Conservation (phyloP, 768 basidiomycete genomes). For the Calocybe gangraenosa region DNA sequence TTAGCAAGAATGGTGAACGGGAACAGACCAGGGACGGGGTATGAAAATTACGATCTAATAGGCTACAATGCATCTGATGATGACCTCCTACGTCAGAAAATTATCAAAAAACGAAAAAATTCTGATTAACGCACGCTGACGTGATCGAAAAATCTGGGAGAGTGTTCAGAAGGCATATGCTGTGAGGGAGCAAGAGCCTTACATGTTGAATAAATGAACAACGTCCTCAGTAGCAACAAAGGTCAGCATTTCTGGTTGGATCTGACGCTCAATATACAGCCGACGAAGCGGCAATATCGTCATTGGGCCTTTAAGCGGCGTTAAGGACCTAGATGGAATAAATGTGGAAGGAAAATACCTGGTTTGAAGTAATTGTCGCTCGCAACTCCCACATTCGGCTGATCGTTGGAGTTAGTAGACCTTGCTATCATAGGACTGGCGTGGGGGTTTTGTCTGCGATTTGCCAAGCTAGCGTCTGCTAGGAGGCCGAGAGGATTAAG, state of each 20-base stretch:
- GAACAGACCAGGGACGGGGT: slow-evolving; percentile 93
- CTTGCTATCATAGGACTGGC: slow-evolving; percentile 37
- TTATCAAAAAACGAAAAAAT: neutral
- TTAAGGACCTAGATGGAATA: slow-evolving; percentile 2
- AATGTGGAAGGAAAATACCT: slow-evolving; percentile 40
- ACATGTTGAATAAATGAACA: slow-evolving; percentile 88
- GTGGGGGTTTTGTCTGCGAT: slow-evolving; percentile 51
- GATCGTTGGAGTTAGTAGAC: slow-evolving; percentile 29
- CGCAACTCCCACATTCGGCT: slow-evolving; percentile 69
- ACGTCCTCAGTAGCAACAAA: slow-evolving; percentile 89
- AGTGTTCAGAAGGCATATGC: slow-evolving; percentile 2
- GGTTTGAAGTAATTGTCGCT: slow-evolving; percentile 91
- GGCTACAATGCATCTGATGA: slow-evolving; percentile 66
- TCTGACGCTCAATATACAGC: slow-evolving; percentile 81
- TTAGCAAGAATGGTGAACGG: slow-evolving; percentile 91
- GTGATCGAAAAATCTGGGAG: slow-evolving; percentile 67
- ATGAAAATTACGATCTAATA: slow-evolving; percentile 87
- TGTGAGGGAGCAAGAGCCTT: slow-evolving; percentile 25
- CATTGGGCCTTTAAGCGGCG: slow-evolving; percentile 66
- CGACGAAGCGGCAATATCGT: slow-evolving; percentile 80
- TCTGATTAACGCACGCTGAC: slow-evolving; percentile 52
- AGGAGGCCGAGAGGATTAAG: slow-evolving; percentile 91
- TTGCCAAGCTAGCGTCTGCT: slow-evolving; percentile 84
- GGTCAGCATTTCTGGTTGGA: slow-evolving; percentile 91
- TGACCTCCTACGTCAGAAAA: slow-evolving; percentile 13